Evolutionary conservation across 1,139 yeast species (phyloP), one percentile per base, ranked within the genome.

Genomic region (Lodderomyces beijingensis): DNA sequence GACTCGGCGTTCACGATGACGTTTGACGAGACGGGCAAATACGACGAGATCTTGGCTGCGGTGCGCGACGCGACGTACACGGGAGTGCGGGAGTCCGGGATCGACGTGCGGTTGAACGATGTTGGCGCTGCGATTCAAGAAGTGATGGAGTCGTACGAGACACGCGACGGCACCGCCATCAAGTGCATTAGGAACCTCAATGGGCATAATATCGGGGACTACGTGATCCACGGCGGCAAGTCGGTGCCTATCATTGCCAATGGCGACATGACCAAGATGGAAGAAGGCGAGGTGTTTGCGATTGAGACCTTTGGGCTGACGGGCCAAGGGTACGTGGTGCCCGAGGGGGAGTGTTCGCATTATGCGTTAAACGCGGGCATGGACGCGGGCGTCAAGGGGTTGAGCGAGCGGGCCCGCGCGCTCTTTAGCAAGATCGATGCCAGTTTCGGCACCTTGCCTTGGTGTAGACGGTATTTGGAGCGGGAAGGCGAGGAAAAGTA

Each of bases 241-340:
- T 79, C 93, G 14, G 97, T 91, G 30, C 99, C 99, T 14, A 91
- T 93, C 52, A 94, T 91, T 27, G 83, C 89, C 51, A 86, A 85
- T 49, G 91, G 89, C 9, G 98, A 91, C 57, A 76, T 75, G 60
- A 89, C 97, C 16, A 89, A 89, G 69, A 89, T 91, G 96, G 99
- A 93, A 58, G 99, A 91, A 64, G 96, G 96, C 41, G 98, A 91
- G 57, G 82, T 88, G 3, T 91, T 87, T 68, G 99, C 99, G 36
- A 89, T 93, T 51, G 99, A 91, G 61, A 91, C 99, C 3, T 91
- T 91, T 51, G 98, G 98, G 4, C 77, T 96, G 27, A 91, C 98
- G 2, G 99, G 99, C 41, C 76, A 83, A 42, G 99, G 97, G 17
- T 81, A 80, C 49, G 98, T 91, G 25, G 65, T 80, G 33, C 70